Percentiles rank a stretch among this genome's conserved stretches.
Evolutionary conservation across 2,329 filamentous ascomycete species (phyloP).

Genomic region (Curvularia hawaiiensis): DNA sequence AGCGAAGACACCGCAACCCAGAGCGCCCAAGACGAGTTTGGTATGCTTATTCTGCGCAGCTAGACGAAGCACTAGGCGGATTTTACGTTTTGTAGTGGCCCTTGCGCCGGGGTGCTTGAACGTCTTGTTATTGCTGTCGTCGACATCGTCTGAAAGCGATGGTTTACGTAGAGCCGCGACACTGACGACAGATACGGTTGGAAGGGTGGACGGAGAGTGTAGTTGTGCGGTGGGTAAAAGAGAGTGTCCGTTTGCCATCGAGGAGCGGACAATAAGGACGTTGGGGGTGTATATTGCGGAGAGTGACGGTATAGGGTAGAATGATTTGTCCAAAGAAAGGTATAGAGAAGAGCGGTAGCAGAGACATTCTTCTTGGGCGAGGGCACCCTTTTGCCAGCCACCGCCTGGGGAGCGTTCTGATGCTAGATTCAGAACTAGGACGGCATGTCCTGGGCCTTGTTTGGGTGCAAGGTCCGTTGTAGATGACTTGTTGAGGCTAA

Average conservation of each 20-base stretch:
- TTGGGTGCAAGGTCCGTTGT: neutral
- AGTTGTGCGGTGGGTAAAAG: slow-evolving; percentile 48
- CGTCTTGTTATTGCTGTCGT: neutral
- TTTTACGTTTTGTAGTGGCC: slow-evolving; percentile 65
- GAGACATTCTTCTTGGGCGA: slow-evolving; percentile 72
- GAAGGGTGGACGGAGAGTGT: slow-evolving; percentile 44
- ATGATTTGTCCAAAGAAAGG: slow-evolving; percentile 52
- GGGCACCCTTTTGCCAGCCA: slow-evolving; percentile 65
- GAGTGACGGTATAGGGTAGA: slow-evolving; percentile 60
- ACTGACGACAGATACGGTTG: slow-evolving; percentile 64
- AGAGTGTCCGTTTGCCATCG: slow-evolving; percentile 53
- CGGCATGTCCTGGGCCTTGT: slow-evolving; percentile 31
- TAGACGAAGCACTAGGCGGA: slow-evolving; percentile 64
- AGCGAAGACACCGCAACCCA: slow-evolving; percentile 70
- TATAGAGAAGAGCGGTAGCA: slow-evolving; percentile 66
- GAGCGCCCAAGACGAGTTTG: slow-evolving; percentile 67
- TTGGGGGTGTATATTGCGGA: slow-evolving; percentile 65
- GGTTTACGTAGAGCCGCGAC: slow-evolving; percentile 62
- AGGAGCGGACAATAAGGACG: slow-evolving; percentile 63
- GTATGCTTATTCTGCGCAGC: slow-evolving; percentile 63
- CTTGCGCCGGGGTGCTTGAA: slow-evolving; percentile 48
- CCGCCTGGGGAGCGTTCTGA: slow-evolving; percentile 64
- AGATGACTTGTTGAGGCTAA: neutral
- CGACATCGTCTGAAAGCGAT: slow-evolving; percentile 17
- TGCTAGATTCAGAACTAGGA: slow-evolving; percentile 71